Evolutionary conservation across 2,329 filamentous ascomycete genomes (phyloP).

Genomic region (Didymella sp.): DNA sequence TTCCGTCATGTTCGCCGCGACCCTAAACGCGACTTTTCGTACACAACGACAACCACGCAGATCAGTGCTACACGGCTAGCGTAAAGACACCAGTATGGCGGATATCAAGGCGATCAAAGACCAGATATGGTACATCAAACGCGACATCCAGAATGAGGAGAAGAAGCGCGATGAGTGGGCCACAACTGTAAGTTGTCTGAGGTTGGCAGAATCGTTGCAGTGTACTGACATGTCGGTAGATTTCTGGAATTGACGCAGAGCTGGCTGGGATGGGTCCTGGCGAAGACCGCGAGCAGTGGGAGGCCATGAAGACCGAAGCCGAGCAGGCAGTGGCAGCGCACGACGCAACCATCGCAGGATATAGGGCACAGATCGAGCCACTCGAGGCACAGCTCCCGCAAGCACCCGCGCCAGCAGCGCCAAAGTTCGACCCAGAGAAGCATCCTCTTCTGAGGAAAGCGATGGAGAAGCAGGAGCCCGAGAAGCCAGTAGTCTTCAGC

Average conservation of each 20-base stretch:
- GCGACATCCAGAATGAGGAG: constrained; percentile 33
- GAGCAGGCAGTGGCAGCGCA: constrained; percentile 80
- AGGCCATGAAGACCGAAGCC: constrained; percentile 81
- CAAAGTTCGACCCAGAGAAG: constrained; percentile 80
- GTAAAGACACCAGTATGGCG: constrained; percentile 23
- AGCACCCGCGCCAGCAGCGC: constrained; percentile 45
- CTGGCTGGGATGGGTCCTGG: constrained; percentile 65
- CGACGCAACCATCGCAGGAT: constrained; percentile 73
- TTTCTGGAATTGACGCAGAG: constrained; percentile 13
- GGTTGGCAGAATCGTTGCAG: neutral
- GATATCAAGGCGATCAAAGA: constrained; percentile 39
- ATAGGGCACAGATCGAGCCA: constrained; percentile 70
- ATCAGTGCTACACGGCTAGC: neutral
- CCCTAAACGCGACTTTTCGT: constrained; percentile 11
- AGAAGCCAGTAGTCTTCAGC: constrained; percentile 66
- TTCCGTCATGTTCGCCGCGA: constrained; percentile 23
- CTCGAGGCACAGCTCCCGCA: constrained; percentile 57
- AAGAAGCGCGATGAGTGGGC: constrained; percentile 30
- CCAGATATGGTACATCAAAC: constrained; percentile 36
- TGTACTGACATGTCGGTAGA: constrained; percentile 4
- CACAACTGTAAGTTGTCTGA: constrained; percentile 14
- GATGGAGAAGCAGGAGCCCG: constrained; percentile 49
- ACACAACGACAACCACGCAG: neutral
- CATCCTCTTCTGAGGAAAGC: constrained; percentile 72
- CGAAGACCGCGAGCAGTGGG: constrained; percentile 79